Conservation (phyloP, 169 alveolate species). For the Plasmodium gaboni region DNA sequence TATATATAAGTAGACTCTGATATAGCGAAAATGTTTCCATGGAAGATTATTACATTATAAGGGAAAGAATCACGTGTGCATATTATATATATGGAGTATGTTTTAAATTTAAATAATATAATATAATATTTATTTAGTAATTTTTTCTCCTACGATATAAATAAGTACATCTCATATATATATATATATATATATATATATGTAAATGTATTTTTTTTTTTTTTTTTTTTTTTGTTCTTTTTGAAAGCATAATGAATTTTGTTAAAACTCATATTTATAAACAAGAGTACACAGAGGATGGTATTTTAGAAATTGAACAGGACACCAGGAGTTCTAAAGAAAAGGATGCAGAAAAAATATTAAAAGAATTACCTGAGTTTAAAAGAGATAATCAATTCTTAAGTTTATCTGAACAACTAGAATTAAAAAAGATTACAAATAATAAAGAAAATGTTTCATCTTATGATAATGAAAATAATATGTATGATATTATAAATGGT, state of each 20-base stretch:
- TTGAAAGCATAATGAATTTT: slow-evolving; percentile 53
- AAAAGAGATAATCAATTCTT: slow-evolving; percentile 48
- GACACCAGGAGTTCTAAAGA: slow-evolving; percentile 74
- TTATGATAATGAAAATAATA: slow-evolving; percentile 7
- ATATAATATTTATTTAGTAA: too few species aligned
- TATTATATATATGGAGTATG: too few species aligned
- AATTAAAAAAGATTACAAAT: slow-evolving; percentile 40
- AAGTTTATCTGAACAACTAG: slow-evolving; percentile 64
- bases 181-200: too few species aligned
- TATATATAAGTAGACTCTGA: too few species aligned
- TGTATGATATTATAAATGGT: slow-evolving; percentile 17
- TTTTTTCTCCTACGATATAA: too few species aligned
- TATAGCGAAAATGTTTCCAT: too few species aligned
- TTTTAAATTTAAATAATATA: too few species aligned
- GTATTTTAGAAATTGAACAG: slow-evolving; percentile 59
- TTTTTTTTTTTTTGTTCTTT: not conserved
- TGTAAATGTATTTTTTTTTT: not conserved
- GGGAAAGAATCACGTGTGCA: too few species aligned
- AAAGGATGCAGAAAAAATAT: slow-evolving; percentile 33
- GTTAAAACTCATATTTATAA: slow-evolving; percentile 70
- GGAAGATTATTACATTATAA: too few species aligned
- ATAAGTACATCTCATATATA: too few species aligned
- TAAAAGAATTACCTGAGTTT: slow-evolving; percentile 73
- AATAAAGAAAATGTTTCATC: not conserved
- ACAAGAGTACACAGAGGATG: slow-evolving; percentile 67